Evolutionary conservation across 441 rosid genomes (phyloP), one percentile per base, ranked within the genome.

Genomic region (Manihot esculenta): DNA sequence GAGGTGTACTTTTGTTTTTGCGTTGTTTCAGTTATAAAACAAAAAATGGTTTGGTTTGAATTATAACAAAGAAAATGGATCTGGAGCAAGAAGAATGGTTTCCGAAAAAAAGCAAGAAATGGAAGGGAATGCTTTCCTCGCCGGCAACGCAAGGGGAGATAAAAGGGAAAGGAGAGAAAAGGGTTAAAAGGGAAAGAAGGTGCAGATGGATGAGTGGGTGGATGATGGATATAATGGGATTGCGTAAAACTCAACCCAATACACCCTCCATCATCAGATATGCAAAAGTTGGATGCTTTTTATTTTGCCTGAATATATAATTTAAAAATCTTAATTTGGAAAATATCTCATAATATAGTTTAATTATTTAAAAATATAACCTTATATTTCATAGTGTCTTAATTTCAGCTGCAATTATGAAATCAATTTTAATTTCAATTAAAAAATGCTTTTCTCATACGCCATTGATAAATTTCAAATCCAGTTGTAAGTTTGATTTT

Each of bases 181-280:
- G 26, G 14, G 24, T 30, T 42, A 77, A 72, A n/a, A n/a, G 72
- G 38, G 21, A n/a, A 35, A 9, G 42, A 55, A 2, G 35, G 23
- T 30, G 71, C 47, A 24, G 75, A 51, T 59, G 63, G 51, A 5
- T 60, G 27, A 3, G 64, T 65, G 64, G 68, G 70, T 27, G 38
- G 68, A 21, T n/a, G 55, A 50, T 12, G 61, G 70, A 62, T 51
- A 58, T 70, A 68, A 80, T 79, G 80, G 84, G 78, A 58, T 84
- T 72, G 81, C 78, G 85, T 76, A 75, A 73, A 80, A 80, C 81
- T 78, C 81, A 84, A 84, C 84, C 84, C 77, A 80, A 68, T 51
- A 64, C 81, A 60, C 78, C 75, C 65, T 76, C 51, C 74, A 82
- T 79, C 53, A 68, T 69, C 38, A 35, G 21, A 63, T 59, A 68